Base-by-base conservation (phyloP, 1,284 basidiomycete species). In the Mycena sp. region DNA sequence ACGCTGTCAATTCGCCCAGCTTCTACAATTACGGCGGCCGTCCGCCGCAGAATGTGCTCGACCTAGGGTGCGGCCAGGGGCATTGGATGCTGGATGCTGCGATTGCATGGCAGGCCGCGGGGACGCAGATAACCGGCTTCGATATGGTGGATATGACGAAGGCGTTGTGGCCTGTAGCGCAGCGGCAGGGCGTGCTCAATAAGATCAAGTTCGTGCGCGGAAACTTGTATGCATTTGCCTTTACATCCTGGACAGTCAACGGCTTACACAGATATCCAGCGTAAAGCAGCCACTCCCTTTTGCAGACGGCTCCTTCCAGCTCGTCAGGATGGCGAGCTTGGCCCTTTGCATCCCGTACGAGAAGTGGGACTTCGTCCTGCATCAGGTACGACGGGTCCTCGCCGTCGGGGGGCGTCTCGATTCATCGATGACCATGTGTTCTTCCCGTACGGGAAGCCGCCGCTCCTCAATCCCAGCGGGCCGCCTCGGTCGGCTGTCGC, bases 21-120 rank as follows among this genome's bases (percentile, higher is more conserved):
- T 92, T 92, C 69, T 80, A 85, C 58, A 76, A 85, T 65, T 87
- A 84, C 67, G 76, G 78, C n/a, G 78, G 80, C 43, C 79, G 77
- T 26, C 80, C 81, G 1, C 90, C 90, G 2, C 68, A 72, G 2
- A 75, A 77, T 17, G 85, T 89, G 29, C 81, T 93, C 9, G 91
- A 92, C 70, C 75, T 93, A 19, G 91, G 91, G 4, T 92, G 90
- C 74, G 91, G 91, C 2, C 72, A 82, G 58, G 90, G 90, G 1
- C 72, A 82, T 50, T 93, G 91, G 91, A 78, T 86, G 4, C 68
- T 85, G 0, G 79, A 86, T 45, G 87, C 89, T 1, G 84, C 89
- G 11, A 76, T 70, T n/a, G 70, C 78, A 25, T 93, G 91, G 91
- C 81, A 78, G 43, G 74, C 79, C 28, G 76, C 67, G 28, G 73